Percentiles rank a stretch among this genome's conserved stretches.
These are phyloP conservation scores for Proliferodiscus dingleyae DNA, from an alignment of 2,329 filamentous ascomycete species.

Conservation along the genomic window DNA sequence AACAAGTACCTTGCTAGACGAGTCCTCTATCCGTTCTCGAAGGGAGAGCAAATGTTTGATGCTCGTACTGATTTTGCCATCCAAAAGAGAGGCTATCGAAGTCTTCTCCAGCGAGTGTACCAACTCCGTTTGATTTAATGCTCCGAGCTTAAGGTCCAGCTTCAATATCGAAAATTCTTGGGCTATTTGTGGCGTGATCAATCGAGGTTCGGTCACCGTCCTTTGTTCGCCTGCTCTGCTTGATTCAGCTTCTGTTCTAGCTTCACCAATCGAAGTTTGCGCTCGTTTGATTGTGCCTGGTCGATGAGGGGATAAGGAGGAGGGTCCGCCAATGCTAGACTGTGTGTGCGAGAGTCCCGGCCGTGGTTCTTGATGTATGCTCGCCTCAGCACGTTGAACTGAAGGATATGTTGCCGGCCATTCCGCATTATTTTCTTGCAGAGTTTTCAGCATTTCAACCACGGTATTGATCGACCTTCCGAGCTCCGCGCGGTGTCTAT, in stretches of 20 bases:
- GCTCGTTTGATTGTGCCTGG: conserved; percentile 60
- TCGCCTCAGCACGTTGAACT: conserved; percentile 56
- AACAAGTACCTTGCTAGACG: conserved; percentile 90
- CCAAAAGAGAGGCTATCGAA: conserved; percentile 83
- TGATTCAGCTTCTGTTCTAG: conserved; percentile 57
- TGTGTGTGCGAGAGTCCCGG: conserved; percentile 61
- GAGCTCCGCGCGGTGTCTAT: conserved; percentile 83
- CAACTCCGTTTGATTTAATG: conserved; percentile 79
- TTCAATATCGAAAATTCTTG: conserved; percentile 96
- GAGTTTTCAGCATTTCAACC: conserved; percentile 73
- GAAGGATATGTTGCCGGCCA: conserved; percentile 97
- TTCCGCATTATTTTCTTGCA: conserved; percentile 83
- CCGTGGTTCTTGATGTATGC: conserved; percentile 45
- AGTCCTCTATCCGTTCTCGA: conserved; percentile 93
- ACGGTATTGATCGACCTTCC: conserved; percentile 82
- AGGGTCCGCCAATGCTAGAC: conserved; percentile 43
- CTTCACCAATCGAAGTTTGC: conserved; percentile 63
- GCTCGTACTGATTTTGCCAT: conserved; percentile 91
- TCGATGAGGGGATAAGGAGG: conserved; percentile 32
- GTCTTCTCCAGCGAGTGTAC: conserved; percentile 92
- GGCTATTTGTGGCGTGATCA: conserved; percentile 87
- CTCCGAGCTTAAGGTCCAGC: conserved; percentile 85
- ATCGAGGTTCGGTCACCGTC: conserved; percentile 63
- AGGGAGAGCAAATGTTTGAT: conserved; percentile 84
- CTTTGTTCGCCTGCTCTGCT: conserved; percentile 65